Evolutionary conservation across 192 early-diverging fungal genomes (phyloP).

Genomic region (Umbelopsis sp.): DNA sequence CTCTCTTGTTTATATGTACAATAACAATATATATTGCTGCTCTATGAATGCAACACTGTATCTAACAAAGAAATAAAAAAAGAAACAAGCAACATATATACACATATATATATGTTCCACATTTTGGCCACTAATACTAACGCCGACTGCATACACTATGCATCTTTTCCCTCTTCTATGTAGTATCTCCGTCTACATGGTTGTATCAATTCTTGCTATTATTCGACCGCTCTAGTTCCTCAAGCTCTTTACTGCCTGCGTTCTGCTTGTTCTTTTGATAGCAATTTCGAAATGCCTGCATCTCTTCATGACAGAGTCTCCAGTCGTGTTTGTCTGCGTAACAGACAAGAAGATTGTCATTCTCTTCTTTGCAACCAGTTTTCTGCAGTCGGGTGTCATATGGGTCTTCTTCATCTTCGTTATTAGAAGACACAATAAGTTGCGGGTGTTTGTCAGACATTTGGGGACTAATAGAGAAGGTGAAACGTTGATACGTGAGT

Average conservation of each 20-base stretch:
- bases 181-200: not conserved
- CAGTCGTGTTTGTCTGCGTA: constrained; percentile 87
- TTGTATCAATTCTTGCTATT: not conserved
- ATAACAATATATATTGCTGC: not conserved
- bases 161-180: not conserved
- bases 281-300: constrained; percentile 80
- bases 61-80: not conserved
- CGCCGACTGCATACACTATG: not conserved
- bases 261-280: constrained; percentile 54
- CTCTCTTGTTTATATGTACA: not conserved
- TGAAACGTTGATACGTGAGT: too few species aligned
- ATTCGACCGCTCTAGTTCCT: not conserved
- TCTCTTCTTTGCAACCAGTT: constrained; percentile 82
- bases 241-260: constrained; percentile 31
- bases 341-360: constrained; percentile 82
- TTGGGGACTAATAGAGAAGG: too few species aligned
- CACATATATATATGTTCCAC: too few species aligned
- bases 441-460: too few species aligned
- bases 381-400: constrained; percentile 76
- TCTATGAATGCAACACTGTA: not conserved
- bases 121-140: too few species aligned
- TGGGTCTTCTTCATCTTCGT: constrained; percentile 75
- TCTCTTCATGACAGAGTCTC: constrained; percentile 78
- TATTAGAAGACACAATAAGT: too few species aligned
- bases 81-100: too few species aligned